Percentiles rank a stretch among this genome's conserved stretches.
Conservation (phyloP, 1,284 basidiomycete species). For the Pseudozyma flocculosa region DNA sequence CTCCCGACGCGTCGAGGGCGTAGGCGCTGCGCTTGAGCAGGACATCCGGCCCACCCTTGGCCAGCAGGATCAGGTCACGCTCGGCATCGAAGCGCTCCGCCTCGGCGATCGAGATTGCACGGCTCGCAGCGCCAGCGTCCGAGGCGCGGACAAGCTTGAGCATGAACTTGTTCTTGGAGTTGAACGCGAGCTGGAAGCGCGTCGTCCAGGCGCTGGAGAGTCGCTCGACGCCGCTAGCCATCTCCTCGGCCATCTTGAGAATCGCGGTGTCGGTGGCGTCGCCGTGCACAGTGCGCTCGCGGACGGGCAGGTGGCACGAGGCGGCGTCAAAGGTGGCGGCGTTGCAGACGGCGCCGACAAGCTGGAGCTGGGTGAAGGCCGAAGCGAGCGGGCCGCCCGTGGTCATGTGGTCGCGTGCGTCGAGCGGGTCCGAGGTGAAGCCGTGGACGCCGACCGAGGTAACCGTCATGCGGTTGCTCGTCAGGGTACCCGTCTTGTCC, state of each 20-base stretch:
- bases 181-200: constrained; percentile 63
- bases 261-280: constrained; percentile 70
- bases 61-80: constrained; percentile 29
- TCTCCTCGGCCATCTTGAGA: constrained; percentile 65
- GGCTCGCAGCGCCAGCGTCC: neutral
- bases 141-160: constrained; percentile 58
- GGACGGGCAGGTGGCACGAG: constrained; percentile 15
- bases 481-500: constrained; percentile 75
- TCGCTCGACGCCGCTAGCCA: constrained; percentile 57
- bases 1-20: constrained; percentile 49
- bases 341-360: constrained; percentile 66
- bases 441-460: constrained; percentile 61
- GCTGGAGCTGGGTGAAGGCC: constrained; percentile 49
- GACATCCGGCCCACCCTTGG: constrained; percentile 53
- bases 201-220: constrained; percentile 58
- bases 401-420: constrained; percentile 28
- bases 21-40: constrained; percentile 59
- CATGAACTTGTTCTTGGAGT: constrained; percentile 71
- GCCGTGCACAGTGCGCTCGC: constrained; percentile 63
- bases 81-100: constrained; percentile 47
- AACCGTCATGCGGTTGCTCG: constrained; percentile 62
- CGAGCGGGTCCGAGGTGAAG: constrained; percentile 27
- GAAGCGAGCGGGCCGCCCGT: constrained; percentile 19
- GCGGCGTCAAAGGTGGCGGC: constrained; percentile 65
- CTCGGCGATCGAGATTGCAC: constrained; percentile 50